Evolutionary conservation across 176 grass and related monocot genomes (phyloP).

Genomic region (Oryza glaberrima): DNA sequence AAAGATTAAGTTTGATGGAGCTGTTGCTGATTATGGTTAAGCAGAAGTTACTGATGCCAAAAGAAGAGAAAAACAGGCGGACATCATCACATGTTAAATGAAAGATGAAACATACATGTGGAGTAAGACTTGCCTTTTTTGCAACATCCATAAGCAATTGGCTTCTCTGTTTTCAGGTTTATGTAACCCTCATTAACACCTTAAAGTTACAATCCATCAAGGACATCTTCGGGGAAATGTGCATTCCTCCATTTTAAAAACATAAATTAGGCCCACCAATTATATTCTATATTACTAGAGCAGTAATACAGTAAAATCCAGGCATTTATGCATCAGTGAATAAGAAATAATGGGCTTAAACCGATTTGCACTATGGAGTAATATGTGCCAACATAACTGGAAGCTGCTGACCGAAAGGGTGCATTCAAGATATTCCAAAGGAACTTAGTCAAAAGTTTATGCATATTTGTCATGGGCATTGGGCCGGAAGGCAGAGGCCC

Average conservation of each 20-base stretch:
- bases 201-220: background rate
- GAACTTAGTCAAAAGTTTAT: background rate
- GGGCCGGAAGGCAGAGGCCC: too few species aligned
- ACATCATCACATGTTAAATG: background rate
- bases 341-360: background rate
- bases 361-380: background rate
- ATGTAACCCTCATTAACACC: background rate
- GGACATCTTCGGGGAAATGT: background rate
- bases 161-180: background rate
- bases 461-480: background rate
- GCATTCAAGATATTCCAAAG: background rate
- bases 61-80: background rate
- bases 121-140: background rate
- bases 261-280: background rate
- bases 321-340: background rate
- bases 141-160: background rate
- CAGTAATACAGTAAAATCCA: background rate
- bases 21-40: background rate
- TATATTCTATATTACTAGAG: background rate
- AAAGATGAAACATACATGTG: background rate
- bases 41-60: background rate
- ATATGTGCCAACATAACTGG: background rate
- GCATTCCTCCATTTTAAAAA: background rate
- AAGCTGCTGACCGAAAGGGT: background rate
- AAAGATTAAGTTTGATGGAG: background rate